Conservation (phyloP, 176 grass and related monocot genomes). For the Musa itinerans region DNA sequence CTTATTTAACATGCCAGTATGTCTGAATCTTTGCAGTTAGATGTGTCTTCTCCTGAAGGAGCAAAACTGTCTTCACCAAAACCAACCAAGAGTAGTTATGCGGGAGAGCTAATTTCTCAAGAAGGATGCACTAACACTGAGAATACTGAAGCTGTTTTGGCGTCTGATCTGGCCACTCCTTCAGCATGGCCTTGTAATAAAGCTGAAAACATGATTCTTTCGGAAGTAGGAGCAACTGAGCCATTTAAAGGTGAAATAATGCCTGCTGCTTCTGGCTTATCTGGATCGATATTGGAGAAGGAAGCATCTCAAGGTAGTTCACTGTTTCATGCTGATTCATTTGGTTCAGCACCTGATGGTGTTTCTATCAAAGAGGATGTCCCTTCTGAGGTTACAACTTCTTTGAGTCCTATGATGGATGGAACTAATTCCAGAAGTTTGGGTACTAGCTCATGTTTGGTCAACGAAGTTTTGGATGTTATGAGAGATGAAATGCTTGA, state of each 20-base stretch:
- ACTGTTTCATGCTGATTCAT: background rate
- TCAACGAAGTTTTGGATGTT: background rate
- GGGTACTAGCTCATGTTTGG: background rate
- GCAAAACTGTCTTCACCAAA: constrained; percentile 24
- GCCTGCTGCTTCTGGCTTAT: background rate
- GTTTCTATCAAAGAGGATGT: background rate
- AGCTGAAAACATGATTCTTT: background rate
- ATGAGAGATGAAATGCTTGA: background rate
- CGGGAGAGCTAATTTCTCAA: background rate
- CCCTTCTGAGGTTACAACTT: background rate
- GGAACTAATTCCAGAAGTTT: background rate
- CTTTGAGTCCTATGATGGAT: background rate
- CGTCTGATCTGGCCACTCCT: background rate
- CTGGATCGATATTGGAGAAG: background rate
- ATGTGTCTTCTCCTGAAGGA: constrained; percentile 35
- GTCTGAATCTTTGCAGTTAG: constrained; percentile 36
- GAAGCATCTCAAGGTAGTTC: background rate
- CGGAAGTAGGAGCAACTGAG: background rate
- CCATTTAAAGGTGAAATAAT: background rate
- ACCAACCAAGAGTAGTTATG: constrained; percentile 18
- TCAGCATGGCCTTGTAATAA: background rate
- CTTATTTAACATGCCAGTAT: constrained; percentile 2
- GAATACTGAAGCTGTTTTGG: background rate
- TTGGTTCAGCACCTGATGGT: background rate
- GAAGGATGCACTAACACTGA: constrained; percentile 17